Conservation (phyloP, 78 protist species). For the Dictyostelium discoideum region dicty_2.7 NC_007088.5:3874001-3874500, state of each 20-base stretch:
- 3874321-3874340: neutral
- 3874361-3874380: neutral
- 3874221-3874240: neutral
- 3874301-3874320: neutral
- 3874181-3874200: neutral
- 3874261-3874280: neutral
- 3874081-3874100: neutral
- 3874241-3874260: constrained; percentile 5
- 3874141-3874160: neutral
- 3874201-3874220: neutral
- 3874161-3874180: neutral
- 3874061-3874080: neutral
- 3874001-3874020: neutral
- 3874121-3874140: neutral
- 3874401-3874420: constrained; percentile 7
- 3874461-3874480: neutral
- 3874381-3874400: constrained; percentile 5
- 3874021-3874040: neutral
- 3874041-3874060: neutral
- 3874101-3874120: neutral
- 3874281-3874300: neutral
- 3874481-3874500: neutral
- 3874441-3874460: neutral
- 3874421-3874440: constrained; percentile 3
- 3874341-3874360: neutral